Evolutionary conservation across 1,139 yeast genomes (phyloP).

Genomic region (Debaryomyces sp.): DNA sequence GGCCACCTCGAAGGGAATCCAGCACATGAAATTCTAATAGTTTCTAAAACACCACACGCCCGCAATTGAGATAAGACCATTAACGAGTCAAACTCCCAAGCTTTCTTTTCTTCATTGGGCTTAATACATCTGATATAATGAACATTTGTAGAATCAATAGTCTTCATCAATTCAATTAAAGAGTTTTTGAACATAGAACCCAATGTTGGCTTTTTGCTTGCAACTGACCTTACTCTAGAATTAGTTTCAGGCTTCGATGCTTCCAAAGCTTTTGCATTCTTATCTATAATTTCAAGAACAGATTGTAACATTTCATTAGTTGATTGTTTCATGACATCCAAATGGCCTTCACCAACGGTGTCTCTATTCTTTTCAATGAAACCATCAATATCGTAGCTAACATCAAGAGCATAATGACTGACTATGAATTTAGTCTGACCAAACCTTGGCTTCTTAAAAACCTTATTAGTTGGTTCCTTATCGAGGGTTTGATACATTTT

Average conservation of each 20-base stretch:
- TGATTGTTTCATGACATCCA: conserved; percentile 77
- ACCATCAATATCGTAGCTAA: conserved; percentile 89
- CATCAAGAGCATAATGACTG: conserved; percentile 93
- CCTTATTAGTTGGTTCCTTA: conserved; percentile 74
- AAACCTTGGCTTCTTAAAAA: conserved; percentile 91
- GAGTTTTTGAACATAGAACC: conserved; percentile 95
- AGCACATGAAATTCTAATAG: conserved; percentile 94
- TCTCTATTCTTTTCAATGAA: conserved; percentile 97
- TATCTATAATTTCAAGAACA: conserved; percentile 67
- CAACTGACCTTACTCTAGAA: conserved; percentile 31
- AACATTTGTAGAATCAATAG: conserved; percentile 91
- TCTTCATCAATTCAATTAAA: conserved; percentile 87
- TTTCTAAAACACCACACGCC: conserved; percentile 98
- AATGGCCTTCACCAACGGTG: conserved; percentile 94
- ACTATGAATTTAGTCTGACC: conserved; percentile 92
- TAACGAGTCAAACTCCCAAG: conserved; percentile 95
- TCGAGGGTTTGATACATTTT: conserved; percentile 87
- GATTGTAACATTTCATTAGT: conserved; percentile 64
- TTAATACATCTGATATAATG: conserved; percentile 97
- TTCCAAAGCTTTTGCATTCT: conserved; percentile 57
- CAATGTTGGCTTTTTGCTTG: conserved; percentile 84
- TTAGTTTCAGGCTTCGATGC: conserved; percentile 46
- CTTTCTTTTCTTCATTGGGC: conserved; percentile 90
- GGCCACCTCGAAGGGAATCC: conserved; percentile 98
- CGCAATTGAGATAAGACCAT: conserved; percentile 95